Base-by-base conservation (phyloP, 805 yeast genomes). In the Suhomyces tanzawaensis region DNA sequence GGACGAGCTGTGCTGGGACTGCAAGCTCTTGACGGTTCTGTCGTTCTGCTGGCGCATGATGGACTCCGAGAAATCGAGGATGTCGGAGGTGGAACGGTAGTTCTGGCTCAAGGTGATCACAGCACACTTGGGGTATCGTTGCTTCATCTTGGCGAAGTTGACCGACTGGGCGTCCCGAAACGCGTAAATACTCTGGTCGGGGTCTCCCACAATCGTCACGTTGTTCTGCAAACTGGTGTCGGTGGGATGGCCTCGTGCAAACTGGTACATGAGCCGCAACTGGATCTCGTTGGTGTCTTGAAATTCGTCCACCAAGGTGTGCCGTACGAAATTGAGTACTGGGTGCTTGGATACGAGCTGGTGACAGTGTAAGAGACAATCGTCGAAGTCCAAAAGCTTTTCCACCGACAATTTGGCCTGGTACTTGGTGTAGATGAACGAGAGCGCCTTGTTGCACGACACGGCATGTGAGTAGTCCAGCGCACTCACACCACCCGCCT, bases 171-270 rank as follows among this genome's bases (percentile, higher is more conserved):
- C 97, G 51, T 82, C 80, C 43, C 98, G 68, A 49, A 91, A 91
- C 0, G 83, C 88, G 57, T 93, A 91, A 16, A 91, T 91, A 53
- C 95, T 82, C 60, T 91, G 99, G 58, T 93, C 96, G 0, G 96
- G 96, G 55, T 91, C 99, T 1, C 99, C 99, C 2, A 91, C 97
- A 1, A 89, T 81, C 0, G 97, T 86, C 7, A 91, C 73, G 41
- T 81, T 81, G 43, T 78, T 56, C 25, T 67, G 69, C 14, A 53
- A 29, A 4, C 30, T 19, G 5, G 44, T 19, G 14, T 61, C 57
- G 3, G 58, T 51, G 27, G 73, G 66, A 40, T 58, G 53, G 7
- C 66, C 66, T 28, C 41, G 40, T 2, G 72, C 67, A 50, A 69
- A 65, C 34, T 66, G 62, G 44, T 72, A 73, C 69, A 87, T 74